Conservation (phyloP, 2,329 filamentous ascomycete species). For the Alternaria gansuensis region DNA sequence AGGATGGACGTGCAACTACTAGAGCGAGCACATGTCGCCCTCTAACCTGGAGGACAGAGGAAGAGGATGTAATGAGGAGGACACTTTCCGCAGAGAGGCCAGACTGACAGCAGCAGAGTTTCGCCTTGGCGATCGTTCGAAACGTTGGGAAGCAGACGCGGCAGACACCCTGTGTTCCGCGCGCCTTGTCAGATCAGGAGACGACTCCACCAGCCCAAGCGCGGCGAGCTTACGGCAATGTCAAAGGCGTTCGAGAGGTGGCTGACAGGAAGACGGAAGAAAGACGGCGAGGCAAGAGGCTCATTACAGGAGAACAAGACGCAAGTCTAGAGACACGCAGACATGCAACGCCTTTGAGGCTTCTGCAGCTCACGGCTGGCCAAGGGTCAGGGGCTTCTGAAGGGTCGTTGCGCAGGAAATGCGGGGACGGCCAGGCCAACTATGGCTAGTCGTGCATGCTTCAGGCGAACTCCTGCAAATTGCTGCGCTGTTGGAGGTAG, state of each 20-base stretch:
- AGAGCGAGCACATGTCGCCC: slow-evolving; percentile 52
- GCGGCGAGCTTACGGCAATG: slow-evolving; percentile 38
- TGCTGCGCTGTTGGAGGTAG: slow-evolving; percentile 49
- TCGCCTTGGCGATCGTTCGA: slow-evolving; percentile 48
- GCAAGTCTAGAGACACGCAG: slow-evolving; percentile 46
- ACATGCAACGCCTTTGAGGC: slow-evolving; percentile 53
- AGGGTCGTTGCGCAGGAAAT: slow-evolving; percentile 53
- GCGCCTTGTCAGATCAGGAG: slow-evolving; percentile 37
- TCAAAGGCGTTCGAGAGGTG: slow-evolving; percentile 27
- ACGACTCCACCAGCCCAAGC: slow-evolving; percentile 29
- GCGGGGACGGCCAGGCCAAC: slow-evolving; percentile 53
- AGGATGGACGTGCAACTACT: slow-evolving; percentile 44
- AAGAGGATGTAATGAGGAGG: slow-evolving; percentile 30
- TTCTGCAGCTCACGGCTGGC: slow-evolving; percentile 51
- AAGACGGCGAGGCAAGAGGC: slow-evolving; percentile 41
- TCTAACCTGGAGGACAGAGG: slow-evolving; percentile 44
- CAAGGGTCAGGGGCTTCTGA: slow-evolving; percentile 53
- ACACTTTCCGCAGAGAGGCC: slow-evolving; percentile 33
- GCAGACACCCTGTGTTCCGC: slow-evolving; percentile 39
- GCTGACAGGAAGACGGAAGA: slow-evolving; percentile 35
- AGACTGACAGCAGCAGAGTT: slow-evolving; percentile 37
- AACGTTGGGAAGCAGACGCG: slow-evolving; percentile 40
- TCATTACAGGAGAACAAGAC: slow-evolving; percentile 49
- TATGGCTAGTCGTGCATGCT: slow-evolving; percentile 51
- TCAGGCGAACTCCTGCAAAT: slow-evolving; percentile 53